Evolutionary conservation across 371 early-diverging fungal genomes (phyloP).

Genomic region (Mortierella sp.): DNA sequence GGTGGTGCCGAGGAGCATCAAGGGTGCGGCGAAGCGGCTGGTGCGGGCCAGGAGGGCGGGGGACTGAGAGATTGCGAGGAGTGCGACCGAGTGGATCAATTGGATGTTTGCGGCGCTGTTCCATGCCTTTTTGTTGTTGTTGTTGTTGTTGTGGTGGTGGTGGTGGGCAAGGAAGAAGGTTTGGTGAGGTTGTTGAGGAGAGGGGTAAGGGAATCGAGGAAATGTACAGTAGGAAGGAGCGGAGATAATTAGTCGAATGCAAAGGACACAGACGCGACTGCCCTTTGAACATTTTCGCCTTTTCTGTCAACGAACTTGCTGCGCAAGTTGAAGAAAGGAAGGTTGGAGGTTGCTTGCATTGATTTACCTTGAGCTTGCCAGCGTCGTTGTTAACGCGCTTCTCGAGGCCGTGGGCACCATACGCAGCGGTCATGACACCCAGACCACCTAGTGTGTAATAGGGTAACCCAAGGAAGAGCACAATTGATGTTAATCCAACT

Average conservation of each 20-base stretch:
- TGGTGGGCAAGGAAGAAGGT: too few species aligned
- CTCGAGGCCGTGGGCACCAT: constrained; percentile 82
- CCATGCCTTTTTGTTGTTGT: constrained; percentile 66
- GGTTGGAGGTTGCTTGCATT: background rate
- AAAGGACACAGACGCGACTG: background rate
- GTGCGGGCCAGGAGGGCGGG: constrained; percentile 58
- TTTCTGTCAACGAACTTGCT: background rate
- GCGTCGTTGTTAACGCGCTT: constrained; percentile 74
- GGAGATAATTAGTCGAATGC: background rate
- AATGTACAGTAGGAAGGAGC: too few species aligned
- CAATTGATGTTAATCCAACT: too few species aligned
- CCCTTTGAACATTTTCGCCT: background rate
- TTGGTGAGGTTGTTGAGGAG: too few species aligned
- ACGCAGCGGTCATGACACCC: constrained; percentile 81
- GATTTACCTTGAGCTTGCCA: constrained; percentile 64
- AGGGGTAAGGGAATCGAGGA: too few species aligned
- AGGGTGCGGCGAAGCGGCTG: constrained; percentile 59
- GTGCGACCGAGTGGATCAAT: constrained; percentile 75
- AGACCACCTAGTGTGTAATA: constrained; percentile 69
- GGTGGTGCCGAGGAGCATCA: constrained; percentile 73
- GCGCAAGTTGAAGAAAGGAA: background rate
- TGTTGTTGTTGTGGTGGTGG: too few species aligned
- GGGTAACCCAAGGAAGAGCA: too few species aligned
- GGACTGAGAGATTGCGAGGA: constrained; percentile 69
- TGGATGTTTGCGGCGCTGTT: constrained; percentile 78